These are phyloP conservation scores for Aspergillus sp. DNA, from an alignment of 2,329 filamentous ascomycete genomes.

Conservation along the genomic window DNA sequence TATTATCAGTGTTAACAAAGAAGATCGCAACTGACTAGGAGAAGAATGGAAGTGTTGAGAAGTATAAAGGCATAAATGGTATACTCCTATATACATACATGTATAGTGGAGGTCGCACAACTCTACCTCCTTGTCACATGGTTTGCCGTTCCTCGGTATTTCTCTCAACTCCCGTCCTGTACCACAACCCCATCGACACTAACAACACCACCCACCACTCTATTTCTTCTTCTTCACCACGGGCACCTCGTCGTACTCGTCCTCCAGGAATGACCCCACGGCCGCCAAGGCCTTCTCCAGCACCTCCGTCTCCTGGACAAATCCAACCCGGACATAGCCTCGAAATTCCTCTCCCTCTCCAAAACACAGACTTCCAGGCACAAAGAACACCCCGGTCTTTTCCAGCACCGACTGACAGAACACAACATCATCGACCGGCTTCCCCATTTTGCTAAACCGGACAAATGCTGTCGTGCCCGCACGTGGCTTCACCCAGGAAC, in stretches of 20 bases:
- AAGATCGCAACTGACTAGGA: no score
- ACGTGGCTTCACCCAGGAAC: slow-evolving; percentile 69
- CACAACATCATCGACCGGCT: slow-evolving; percentile 63
- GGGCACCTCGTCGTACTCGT: slow-evolving; percentile 50
- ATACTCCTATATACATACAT: no score
- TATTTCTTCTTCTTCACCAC: slow-evolving; percentile 64
- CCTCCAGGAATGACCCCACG: slow-evolving; percentile 51
- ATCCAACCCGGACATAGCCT: slow-evolving; percentile 74
- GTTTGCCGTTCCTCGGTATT: not conserved
- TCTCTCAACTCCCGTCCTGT: not conserved
- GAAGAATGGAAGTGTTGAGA: not conserved
- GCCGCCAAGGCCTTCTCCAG: slow-evolving; percentile 61
- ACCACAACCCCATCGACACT: not conserved
- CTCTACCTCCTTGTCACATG: not conserved
- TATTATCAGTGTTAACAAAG: no score
- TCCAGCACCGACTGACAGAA: slow-evolving; percentile 67
- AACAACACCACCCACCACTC: slow-evolving; percentile 40
- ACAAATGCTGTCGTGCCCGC: slow-evolving; percentile 82
- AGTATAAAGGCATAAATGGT: no score
- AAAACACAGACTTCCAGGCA: slow-evolving; percentile 71
- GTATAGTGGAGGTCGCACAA: no score
- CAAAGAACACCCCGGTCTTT: slow-evolving; percentile 67
- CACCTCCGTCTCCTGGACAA: slow-evolving; percentile 66
- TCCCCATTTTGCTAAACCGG: slow-evolving; percentile 58
- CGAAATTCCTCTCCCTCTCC: slow-evolving; percentile 62